Evolutionary conservation across 495 filamentous ascomycete genomes (phyloP).

Genomic region (Poronia punctata): DNA sequence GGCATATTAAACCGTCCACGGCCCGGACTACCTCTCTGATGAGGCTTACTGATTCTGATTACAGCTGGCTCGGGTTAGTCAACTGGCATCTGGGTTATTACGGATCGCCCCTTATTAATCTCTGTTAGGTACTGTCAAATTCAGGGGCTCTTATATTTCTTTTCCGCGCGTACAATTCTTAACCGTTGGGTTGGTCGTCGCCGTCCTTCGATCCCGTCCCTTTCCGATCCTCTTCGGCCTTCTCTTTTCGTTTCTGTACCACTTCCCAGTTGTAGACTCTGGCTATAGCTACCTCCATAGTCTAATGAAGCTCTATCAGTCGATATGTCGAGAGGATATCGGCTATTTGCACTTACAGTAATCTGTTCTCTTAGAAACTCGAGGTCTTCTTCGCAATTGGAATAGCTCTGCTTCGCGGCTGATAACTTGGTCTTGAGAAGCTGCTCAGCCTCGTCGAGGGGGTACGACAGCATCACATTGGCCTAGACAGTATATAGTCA

Average conservation of each 20-base stretch:
- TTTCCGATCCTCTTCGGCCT: conserved; percentile 53
- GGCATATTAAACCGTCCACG: too few species aligned
- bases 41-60: too few species aligned
- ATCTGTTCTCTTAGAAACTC: conserved; percentile 96
- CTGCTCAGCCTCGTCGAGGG: conserved; percentile 74
- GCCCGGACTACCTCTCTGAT: too few species aligned
- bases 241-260: conserved; percentile 86
- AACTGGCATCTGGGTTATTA: too few species aligned
- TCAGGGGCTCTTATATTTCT: conserved; percentile 1
- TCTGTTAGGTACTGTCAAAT: conserved; percentile 1
- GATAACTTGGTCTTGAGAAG: conserved; percentile 71
- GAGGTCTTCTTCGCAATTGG: conserved; percentile 89
- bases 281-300: conserved; percentile 91
- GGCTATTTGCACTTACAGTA: conserved; percentile 53
- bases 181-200: conserved; percentile 25
- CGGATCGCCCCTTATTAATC: too few species aligned
- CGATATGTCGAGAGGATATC: neutral
- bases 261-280: conserved; percentile 99
- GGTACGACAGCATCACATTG: conserved; percentile 96
- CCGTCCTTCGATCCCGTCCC: conserved; percentile 28
- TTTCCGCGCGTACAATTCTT: conserved; percentile 5
- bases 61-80: too few species aligned
- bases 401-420: conserved; percentile 70
- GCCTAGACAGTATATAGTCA: conserved; percentile 45
- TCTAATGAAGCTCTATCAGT: conserved; percentile 47